Evolutionary conservation across 495 filamentous ascomycete genomes (phyloP).

Genomic region (Aspergillus ostianus): DNA sequence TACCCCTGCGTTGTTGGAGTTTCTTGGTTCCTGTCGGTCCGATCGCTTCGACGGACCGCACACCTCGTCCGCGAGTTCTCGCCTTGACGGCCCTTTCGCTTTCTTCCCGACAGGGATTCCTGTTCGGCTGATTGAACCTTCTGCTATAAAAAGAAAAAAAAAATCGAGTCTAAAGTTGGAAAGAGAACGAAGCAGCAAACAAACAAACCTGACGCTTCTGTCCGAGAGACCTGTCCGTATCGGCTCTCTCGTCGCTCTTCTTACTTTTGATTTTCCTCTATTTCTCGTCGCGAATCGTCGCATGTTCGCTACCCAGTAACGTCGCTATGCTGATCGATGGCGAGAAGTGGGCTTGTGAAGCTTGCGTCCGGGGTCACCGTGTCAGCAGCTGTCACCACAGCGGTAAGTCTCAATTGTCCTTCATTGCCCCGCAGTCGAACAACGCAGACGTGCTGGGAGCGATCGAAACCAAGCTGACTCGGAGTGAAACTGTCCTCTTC

Average conservation of each 20-base stretch:
- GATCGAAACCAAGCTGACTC: conserved; percentile 10
- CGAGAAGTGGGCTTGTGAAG: conserved; percentile 90
- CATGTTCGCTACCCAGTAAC: conserved; percentile 46
- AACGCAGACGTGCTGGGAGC: too few relatives aligned
- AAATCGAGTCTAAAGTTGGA: conserved; percentile 8
- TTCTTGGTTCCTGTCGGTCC: conserved; percentile 33
- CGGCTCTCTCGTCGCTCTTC: conserved; percentile 3
- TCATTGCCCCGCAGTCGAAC: conserved; percentile 15
- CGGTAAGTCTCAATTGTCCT: conserved; percentile 56
- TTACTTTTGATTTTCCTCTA: conserved; percentile 17
- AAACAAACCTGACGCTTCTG: neutral
- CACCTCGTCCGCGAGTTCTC: conserved; percentile 30
- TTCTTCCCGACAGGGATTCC: conserved; percentile 29
- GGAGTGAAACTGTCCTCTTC: neutral
- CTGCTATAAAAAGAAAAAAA: conserved; percentile 10
- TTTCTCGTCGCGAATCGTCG: conserved; percentile 41
- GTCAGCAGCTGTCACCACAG: conserved; percentile 92
- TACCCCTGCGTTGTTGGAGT: conserved; percentile 43
- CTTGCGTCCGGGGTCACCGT: conserved; percentile 89
- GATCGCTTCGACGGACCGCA: conserved; percentile 32
- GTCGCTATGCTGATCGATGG: conserved; percentile 76
- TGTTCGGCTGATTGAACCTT: conserved; percentile 19
- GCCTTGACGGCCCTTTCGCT: conserved; percentile 46
- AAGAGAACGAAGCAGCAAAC: neutral
- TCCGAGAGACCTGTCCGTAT: conserved; percentile 2